Percentiles rank a stretch among this genome's conserved stretches.
These are phyloP conservation scores for Ilyonectria robusta DNA, from an alignment of 2,329 filamentous ascomycete species.

Conservation along the genomic window DNA sequence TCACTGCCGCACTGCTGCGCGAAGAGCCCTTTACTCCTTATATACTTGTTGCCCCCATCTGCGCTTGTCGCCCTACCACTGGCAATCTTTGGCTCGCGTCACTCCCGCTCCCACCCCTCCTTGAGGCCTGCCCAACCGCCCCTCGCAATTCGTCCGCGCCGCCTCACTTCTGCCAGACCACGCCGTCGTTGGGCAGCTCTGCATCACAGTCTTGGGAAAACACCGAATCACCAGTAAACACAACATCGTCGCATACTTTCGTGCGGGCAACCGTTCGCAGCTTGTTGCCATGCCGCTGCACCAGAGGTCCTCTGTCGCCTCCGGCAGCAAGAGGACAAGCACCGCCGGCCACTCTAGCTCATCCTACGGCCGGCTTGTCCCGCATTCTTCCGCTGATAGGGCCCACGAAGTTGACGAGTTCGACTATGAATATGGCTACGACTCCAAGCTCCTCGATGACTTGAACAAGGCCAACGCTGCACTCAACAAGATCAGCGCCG, in stretches of 20 bases:
- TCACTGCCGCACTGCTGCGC: slow-evolving; percentile 19
- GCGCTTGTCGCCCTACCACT: slow-evolving; percentile 33
- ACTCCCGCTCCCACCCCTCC: slow-evolving; percentile 41
- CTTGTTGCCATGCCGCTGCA: slow-evolving; percentile 47
- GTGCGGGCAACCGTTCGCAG: slow-evolving; percentile 41
- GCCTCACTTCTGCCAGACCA: slow-evolving; percentile 46
- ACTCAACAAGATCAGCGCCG: slow-evolving; percentile 47
- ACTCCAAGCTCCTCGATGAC: slow-evolving; percentile 43
- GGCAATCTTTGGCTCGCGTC: slow-evolving; percentile 40
- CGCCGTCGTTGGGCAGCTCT: slow-evolving; percentile 49
- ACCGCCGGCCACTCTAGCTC: slow-evolving; percentile 42
- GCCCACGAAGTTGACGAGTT: slow-evolving; percentile 38
- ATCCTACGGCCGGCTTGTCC: slow-evolving; percentile 35
- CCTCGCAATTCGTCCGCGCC: slow-evolving; percentile 42
- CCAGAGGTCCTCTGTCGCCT: slow-evolving; percentile 47
- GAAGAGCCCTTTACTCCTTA: slow-evolving; percentile 32
- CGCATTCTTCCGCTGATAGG: slow-evolving; percentile 34
- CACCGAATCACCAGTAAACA: slow-evolving; percentile 40
- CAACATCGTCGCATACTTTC: slow-evolving; percentile 35
- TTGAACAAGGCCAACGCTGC: slow-evolving; percentile 49
- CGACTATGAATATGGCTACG: slow-evolving; percentile 46
- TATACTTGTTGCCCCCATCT: slow-evolving; percentile 29
- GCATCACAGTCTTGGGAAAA: slow-evolving; percentile 45
- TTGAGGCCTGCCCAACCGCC: slow-evolving; percentile 35
- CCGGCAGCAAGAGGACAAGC: slow-evolving; percentile 46